Evolutionary conservation across 1,284 basidiomycete genomes (phyloP), one percentile per base, ranked within the genome.

Genomic region (Schizophyllum amplum): DNA sequence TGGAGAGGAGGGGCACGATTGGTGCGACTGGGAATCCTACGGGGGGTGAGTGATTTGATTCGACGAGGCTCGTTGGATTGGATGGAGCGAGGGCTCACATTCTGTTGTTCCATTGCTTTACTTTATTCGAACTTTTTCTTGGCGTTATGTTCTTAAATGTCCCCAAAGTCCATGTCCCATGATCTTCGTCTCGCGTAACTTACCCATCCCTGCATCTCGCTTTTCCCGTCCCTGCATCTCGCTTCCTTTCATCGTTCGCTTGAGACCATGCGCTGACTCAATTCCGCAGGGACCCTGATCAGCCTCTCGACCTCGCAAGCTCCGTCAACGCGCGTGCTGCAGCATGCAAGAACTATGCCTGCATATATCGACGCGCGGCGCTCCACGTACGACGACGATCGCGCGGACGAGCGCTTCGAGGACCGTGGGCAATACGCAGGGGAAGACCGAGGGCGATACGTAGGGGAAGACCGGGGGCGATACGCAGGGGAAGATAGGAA

Each of bases 1-100:
- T 89, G 48, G 89, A 90, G 68, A 75, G 86, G 17, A 75, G 87
- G 9, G 86, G 86, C 5, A 88, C 86, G 17, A 67, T 87, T 4
- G 82, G 83, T 57, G 70, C 13, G 7, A 42, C 17, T 13, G 13
- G 13, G 33, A 42, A 42, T 42, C 33, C 33, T 9, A 42, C 33
- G 33, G 33, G 33, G 17, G 33, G 33, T 42, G 33, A 42, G 33
- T 42, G 13, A 17, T 42, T 42, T 9, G n/a, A n/a, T n/a, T n/a
- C n/a, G n/a, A n/a, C n/a, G n/a, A n/a, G n/a, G n/a, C n/a, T n/a
- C n/a, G n/a, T n/a, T n/a, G n/a, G n/a, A n/a, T n/a, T n/a, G n/a
- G n/a, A n/a, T n/a, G n/a, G n/a, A n/a, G n/a, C n/a, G n/a, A n/a
- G n/a, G n/a, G n/a, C n/a, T n/a, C n/a, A n/a, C n/a, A n/a, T n/a